phyloP scores from a whole-genome alignment of 495 filamentous ascomycete species.

The Lentithecium fluviatile region DNA sequence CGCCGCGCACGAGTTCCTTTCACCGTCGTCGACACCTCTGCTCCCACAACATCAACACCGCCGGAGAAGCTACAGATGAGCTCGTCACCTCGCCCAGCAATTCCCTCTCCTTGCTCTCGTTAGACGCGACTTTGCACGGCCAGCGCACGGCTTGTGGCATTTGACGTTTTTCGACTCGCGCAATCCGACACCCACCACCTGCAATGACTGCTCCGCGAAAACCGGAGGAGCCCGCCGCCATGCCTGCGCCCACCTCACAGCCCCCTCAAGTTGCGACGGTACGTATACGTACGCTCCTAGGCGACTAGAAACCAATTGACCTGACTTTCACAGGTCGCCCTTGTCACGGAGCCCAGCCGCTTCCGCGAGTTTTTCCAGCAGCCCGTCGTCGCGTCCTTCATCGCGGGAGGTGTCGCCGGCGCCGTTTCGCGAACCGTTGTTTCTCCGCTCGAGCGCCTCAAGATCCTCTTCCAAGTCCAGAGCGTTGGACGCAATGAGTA shows the following conservation, averaged over 20 bases:
- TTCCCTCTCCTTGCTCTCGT: slow-evolving; percentile 10
- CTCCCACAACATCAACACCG: slow-evolving; percentile 1
- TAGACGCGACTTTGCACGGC: slow-evolving; percentile 14
- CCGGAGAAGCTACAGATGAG: slow-evolving; percentile 21
- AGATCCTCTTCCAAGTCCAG: slow-evolving; percentile 97
- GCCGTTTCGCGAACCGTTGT: slow-evolving; percentile 97
- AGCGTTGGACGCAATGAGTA: slow-evolving; percentile 88
- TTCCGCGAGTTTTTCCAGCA: slow-evolving; percentile 54
- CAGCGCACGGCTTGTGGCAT: slow-evolving; percentile 8
- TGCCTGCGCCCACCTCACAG: slow-evolving; percentile 9
- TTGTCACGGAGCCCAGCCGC: slow-evolving; percentile 16
- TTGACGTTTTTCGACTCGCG: slow-evolving; percentile 1
- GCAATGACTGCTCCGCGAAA: slow-evolving; percentile 17
- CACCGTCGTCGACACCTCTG: background rate
- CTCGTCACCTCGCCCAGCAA: slow-evolving; percentile 1
- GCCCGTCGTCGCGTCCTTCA: slow-evolving; percentile 85
- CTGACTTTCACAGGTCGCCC: slow-evolving; percentile 1
- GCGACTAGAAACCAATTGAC: background rate
- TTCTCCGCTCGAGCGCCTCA: slow-evolving; percentile 89
- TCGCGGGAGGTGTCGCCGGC: slow-evolving; percentile 93
- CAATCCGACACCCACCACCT: background rate
- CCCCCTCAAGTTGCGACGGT: slow-evolving; percentile 15
- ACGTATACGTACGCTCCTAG: slow-evolving; percentile 1
- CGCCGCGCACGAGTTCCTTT: background rate
- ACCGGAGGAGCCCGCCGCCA: slow-evolving; percentile 11